Evolutionary conservation across 345 rosid genomes (phyloP).

Genomic region (Salix viminalis): DNA sequence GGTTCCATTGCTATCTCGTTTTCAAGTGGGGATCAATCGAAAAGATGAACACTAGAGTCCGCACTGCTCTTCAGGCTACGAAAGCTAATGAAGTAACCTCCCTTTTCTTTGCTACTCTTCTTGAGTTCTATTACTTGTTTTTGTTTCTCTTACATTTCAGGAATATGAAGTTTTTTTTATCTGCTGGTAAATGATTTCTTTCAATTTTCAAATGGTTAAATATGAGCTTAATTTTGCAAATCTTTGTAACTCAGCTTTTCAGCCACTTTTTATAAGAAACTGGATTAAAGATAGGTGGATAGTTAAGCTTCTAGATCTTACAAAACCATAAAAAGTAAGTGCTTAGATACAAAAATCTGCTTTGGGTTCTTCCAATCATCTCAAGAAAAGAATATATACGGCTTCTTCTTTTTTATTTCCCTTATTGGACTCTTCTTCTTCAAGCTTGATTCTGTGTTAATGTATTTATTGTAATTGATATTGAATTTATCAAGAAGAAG

Average conservation of each 20-base stretch:
- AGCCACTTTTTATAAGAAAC: slow-evolving; percentile 11
- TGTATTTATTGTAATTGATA: slow-evolving; percentile 15
- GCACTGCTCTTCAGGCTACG: slow-evolving; percentile 60
- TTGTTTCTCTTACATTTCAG: background rate
- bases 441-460: background rate
- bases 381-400: slow-evolving; percentile 50
- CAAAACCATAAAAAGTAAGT: slow-evolving; percentile 19
- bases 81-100: slow-evolving; percentile 54
- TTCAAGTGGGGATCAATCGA: slow-evolving; percentile 12
- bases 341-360: slow-evolving; percentile 51
- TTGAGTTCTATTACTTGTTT: slow-evolving; percentile 3
- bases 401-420: slow-evolving; percentile 7
- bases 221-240: background rate
- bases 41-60: slow-evolving; percentile 70
- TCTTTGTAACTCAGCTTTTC: background rate
- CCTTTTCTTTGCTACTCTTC: slow-evolving; percentile 2
- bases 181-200: background rate
- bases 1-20: slow-evolving; percentile 24
- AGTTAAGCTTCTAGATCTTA: slow-evolving; percentile 4
- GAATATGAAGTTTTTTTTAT: background rate
- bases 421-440: slow-evolving; percentile 10
- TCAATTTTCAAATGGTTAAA: background rate
- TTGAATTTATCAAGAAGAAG: slow-evolving; percentile 41
- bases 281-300: slow-evolving; percentile 13
- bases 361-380: slow-evolving; percentile 47